Base-by-base conservation (phyloP, 306 rosid species). In the Pyrus pyrifolia region DNA sequence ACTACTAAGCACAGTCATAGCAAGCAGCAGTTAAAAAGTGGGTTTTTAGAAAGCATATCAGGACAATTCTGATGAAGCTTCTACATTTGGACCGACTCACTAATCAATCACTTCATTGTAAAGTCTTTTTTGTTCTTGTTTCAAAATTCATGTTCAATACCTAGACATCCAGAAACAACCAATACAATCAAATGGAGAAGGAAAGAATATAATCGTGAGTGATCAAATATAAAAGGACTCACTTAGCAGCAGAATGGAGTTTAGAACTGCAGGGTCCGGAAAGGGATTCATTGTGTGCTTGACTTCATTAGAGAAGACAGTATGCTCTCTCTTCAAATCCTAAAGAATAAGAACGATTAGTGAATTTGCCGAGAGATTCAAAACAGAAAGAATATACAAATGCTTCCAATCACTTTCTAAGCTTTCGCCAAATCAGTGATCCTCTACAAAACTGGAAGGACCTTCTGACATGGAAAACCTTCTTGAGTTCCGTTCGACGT, bases 91-190 rank as follows among this genome's bases (percentile, higher is more conserved):
- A 33, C 38, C 38, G 38, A 33, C 38, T 33, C 38, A 33, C 38
- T 33, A 33, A 33, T 95, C 99, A 74, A 95, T 89, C 10, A 92
- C 84, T 90, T 95, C 99, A 81, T 95, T 95, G 81, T 91, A 90
- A 68, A 92, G 91, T 63, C 83, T 86, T 81, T 83, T 92, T 21
- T 97, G 87, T 92, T 92, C 76, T 79, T 89, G 88, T 87, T 92
- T 64, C 92, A 70, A 73, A 79, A 77, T 76, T 90, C 97, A 76
- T 90, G 80, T 73, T 95, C 97, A 75, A 84, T 38, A 84, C 97
- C 99, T 95, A 76, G 11, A 27, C 70, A 70, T 35, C 68, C 51
- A 63, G 44, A 72, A 64, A 72, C 68, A 79, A 72, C 72, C 45
- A 14, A 53, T 25, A 79, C 31, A 63, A 74, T 42, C 60, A 68